Base-by-base conservation (phyloP, 225 moss, liverwort and hornwort genomes). In the Asterella californica region DNA sequence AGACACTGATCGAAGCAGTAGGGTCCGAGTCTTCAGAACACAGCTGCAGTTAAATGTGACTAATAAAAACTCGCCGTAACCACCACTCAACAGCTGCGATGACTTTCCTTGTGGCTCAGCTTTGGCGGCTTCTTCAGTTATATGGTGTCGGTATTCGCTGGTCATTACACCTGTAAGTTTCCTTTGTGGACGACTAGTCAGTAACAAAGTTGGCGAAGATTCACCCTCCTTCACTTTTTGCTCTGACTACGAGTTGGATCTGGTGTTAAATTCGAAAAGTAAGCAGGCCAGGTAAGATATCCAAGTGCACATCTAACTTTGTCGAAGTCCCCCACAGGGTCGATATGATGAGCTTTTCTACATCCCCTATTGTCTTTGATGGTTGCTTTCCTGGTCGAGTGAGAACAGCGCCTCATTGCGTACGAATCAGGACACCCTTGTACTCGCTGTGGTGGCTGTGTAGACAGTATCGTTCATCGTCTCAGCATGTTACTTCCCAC, bases 81-180 rank as follows among this genome's bases (percentile, higher is more conserved):
- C n/a, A n/a, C n/a, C n/a, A n/a, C 64, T 65, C 10, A 65, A 63
- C 12, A 72, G 9, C 48, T 72, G 48, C 27, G 46, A 27, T 72
- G 49, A 10, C n/a, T n/a, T 72, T 72, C 11, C 10, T 27, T 77
- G 27, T 49, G 11, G 10, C 0, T 27, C 50, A 86, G 86, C 86
- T 25, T 70, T 86, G 86, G 74, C 74, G 27, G 36, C 74, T 24
- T 86, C 86, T 25, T 76, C 83, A 32, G 5, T 81, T 11, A 86
- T 86, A 8, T 86, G 86, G 86, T 86, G 80, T 70, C 80, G 83
- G 0, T 86, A 86, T 71, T 80, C 83, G 1, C 32, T 78, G 75
- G 83, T 86, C 73, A 86, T 86, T 46, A 54, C 59, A 11, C 85
- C 85, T 72, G 85, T 86, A 80, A 17, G 72, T 17, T 57, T 46